Evolutionary conservation across 2,329 filamentous ascomycete species (phyloP), one percentile per base, ranked within the genome.

Genomic region (Monilinia aucupariae): DNA sequence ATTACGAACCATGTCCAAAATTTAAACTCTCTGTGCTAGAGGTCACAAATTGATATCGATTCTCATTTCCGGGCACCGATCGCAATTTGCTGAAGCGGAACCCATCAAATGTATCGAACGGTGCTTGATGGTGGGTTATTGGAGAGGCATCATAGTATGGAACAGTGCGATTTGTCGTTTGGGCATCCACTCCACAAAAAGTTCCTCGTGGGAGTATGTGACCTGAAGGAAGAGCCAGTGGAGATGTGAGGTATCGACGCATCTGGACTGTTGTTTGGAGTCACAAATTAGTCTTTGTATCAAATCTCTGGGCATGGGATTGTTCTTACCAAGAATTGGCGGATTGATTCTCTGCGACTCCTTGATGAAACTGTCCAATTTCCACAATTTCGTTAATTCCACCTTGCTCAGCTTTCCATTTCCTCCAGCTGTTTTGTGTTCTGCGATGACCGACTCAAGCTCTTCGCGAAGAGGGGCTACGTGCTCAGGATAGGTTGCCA

Each of bases 1-100:
- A 39, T 15, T 22, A 39, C 51, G 9, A 22, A 58, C 78, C 78
- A 65, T 79, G 73, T 7, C 78, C 78, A 64, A 78, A 80, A 17
- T 64, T 64, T 39, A 75, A 66, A n/a, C 70, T 72, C 2, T 74
- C 71, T 27, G 68, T 64, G 8, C 63, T 72, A 1, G 75, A 76
- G 20, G 75, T 74, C 5, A 75, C 74, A 52, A 76, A 75, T 65
- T 77, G 69, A 48, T 71, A 65, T 52, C 67, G 70, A 32, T 69
- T 69, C 27, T 73, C 71, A 13, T 68, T 67, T 13, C 71, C 70
- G 2, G 61, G 51, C 32, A 66, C 65, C 2, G 59, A 32, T 48
- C 69, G 65, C 3, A 73, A 59, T 2, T 71, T 69, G 41, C 61
- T 65, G 58, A 68, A 73, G 30, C 71, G 70, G 12, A 68, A 64